Conservation (phyloP, 257 asterid genomes). For the Nicotiana obtusifolia region DNA sequence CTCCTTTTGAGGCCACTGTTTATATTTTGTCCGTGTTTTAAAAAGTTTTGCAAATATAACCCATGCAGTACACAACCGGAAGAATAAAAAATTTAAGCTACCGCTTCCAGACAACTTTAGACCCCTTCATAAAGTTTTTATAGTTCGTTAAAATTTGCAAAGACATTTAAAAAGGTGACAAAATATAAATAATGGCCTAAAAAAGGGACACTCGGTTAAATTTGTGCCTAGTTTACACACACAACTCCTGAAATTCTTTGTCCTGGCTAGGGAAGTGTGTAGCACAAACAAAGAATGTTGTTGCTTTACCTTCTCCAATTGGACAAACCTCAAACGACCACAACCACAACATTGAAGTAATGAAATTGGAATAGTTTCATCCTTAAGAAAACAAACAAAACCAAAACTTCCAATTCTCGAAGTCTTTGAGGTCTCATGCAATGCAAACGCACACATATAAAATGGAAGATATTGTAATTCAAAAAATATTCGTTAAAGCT, state of each 20-base stretch:
- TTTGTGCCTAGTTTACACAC: too few species aligned
- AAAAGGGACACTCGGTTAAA: background rate
- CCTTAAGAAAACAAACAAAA: conserved; percentile 19
- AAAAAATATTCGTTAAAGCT: conserved; percentile 5
- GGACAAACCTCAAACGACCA: conserved; percentile 26
- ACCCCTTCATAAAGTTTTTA: too few species aligned
- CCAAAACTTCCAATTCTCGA: background rate
- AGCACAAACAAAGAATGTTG: conserved; percentile 37
- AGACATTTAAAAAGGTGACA: background rate
- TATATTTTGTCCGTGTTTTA: too few species aligned
- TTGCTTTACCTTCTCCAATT: conserved; percentile 13
- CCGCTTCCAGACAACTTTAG: too few species aligned
- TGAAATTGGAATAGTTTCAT: conserved; percentile 36
- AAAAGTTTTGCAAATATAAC: too few species aligned
- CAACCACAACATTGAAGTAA: conserved; percentile 29
- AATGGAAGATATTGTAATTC: background rate
- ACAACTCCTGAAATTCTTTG: background rate
- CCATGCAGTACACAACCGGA: too few species aligned
- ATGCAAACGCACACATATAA: background rate
- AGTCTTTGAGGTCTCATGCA: background rate
- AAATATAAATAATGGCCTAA: background rate
- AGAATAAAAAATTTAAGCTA: too few species aligned
- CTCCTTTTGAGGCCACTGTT: too few species aligned
- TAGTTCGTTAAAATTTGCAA: too few species aligned
- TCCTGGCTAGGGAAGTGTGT: conserved; percentile 7